phyloP scores from a whole-genome alignment of 2,329 filamentous ascomycete genomes.

The Cercospora citrullina region DNA sequence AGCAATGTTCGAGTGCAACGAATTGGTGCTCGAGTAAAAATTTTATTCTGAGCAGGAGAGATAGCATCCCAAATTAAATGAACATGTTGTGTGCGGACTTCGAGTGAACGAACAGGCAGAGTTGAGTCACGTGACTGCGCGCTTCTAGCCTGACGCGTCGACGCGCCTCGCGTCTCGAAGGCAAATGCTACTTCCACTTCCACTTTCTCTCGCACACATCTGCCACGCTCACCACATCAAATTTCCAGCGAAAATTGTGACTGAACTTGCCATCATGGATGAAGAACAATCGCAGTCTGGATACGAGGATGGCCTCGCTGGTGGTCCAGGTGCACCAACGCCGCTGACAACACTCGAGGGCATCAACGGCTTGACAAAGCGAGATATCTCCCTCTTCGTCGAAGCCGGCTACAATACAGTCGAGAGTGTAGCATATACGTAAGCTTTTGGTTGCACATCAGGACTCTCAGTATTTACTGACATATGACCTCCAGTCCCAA shows the following conservation, averaged over 20 bases:
- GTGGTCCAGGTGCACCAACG: conserved; percentile 89
- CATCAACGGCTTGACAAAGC: conserved; percentile 82
- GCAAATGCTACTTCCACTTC: neutral
- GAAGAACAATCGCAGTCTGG: conserved; percentile 68
- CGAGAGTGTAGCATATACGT: conserved; percentile 93
- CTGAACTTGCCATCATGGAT: conserved; percentile 44
- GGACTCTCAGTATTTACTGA: conserved; percentile 29
- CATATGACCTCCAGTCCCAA: conserved; percentile 52
- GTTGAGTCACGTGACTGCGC: neutral
- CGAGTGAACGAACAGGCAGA: too few species aligned
- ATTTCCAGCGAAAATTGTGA: neutral
- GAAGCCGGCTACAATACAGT: conserved; percentile 95
- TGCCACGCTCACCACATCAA: neutral
- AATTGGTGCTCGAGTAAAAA: too few species aligned
- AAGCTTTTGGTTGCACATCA: conserved; percentile 37
- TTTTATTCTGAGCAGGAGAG: too few species aligned
- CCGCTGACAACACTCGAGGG: conserved; percentile 84
- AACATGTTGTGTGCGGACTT: too few species aligned
- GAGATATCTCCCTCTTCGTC: conserved; percentile 89
- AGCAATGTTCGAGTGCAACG: too few species aligned
- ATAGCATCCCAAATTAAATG: too few species aligned
- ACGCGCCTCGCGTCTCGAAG: neutral
- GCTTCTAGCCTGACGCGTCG: neutral
- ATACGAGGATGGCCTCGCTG: conserved; percentile 71
- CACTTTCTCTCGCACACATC: neutral